phyloP scores from a whole-genome alignment of 257 asterid species.

The Solanum neorickii region DNA sequence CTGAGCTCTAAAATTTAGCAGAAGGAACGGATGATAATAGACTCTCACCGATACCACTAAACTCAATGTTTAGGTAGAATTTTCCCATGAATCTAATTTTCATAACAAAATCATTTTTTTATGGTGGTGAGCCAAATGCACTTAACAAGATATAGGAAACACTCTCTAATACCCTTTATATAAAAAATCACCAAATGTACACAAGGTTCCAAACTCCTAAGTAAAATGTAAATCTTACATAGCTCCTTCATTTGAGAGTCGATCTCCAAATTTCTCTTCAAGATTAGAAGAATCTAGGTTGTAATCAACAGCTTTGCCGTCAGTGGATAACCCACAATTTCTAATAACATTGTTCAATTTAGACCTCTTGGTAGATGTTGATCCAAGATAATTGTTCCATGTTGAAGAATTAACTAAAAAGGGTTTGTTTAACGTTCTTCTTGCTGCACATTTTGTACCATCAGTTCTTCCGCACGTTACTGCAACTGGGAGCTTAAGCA shows the following conservation, averaged over 20 bases:
- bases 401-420: not conserved
- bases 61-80: not conserved
- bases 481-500: conserved; percentile 5
- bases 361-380: not conserved
- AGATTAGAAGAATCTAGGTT: conserved; percentile 1
- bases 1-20: conserved; percentile 8
- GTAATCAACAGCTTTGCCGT: conserved; percentile 6
- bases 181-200: not conserved
- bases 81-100: not conserved
- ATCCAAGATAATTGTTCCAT: not conserved
- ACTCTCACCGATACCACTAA: not conserved
- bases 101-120: not conserved
- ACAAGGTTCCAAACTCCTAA: not conserved
- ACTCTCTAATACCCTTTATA: not conserved
- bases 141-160: not conserved
- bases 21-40: not conserved
- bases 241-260: conserved; percentile 14
- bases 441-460: not conserved
- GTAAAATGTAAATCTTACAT: conserved; percentile 16
- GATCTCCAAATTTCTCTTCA: conserved; percentile 9
- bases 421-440: not conserved
- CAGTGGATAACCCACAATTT: conserved; percentile 10
- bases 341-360: conserved; percentile 10
- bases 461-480: not conserved
- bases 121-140: not conserved